Conservation (phyloP, 78 protist genomes). For the Dictyostelium brefeldianum region DNA sequence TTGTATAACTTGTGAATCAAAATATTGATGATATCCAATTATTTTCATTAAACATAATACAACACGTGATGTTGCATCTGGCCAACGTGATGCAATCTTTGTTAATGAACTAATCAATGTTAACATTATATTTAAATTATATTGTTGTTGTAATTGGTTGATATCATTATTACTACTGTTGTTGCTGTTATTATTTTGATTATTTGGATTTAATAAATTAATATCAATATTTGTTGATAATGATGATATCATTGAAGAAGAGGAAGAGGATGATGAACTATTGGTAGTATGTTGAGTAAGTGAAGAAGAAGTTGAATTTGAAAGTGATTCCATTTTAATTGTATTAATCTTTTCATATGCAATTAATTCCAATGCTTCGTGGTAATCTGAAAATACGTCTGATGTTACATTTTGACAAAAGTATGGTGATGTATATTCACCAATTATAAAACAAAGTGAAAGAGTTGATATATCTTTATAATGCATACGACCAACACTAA, state of each 20-base stretch:
- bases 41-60: constrained; percentile 76
- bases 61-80: constrained; percentile 67
- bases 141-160: constrained; percentile 6
- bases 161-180: neutral
- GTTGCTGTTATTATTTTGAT: neutral
- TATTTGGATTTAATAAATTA: neutral
- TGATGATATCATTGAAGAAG: neutral
- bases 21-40: constrained; percentile 64
- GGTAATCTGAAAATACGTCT: constrained; percentile 34
- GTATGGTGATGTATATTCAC: constrained; percentile 39
- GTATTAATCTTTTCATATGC: constrained; percentile 65
- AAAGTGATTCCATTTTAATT: constrained; percentile 57
- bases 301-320: constrained; percentile 22
- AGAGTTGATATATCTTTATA: constrained; percentile 8
- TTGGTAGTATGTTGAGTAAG: constrained; percentile 22
- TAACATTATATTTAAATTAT: constrained; percentile 52
- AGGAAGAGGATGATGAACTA: too few species aligned
- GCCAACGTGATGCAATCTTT: constrained; percentile 80
- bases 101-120: constrained; percentile 48
- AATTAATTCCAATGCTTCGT: constrained; percentile 67
- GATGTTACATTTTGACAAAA: neutral
- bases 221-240: neutral
- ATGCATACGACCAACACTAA: constrained; percentile 38
- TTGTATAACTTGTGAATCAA: constrained; percentile 71
- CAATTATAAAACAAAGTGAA: constrained; percentile 50